Conservation (phyloP, 768 basidiomycete genomes). For the Pleurotus tuoliensis region DNA sequence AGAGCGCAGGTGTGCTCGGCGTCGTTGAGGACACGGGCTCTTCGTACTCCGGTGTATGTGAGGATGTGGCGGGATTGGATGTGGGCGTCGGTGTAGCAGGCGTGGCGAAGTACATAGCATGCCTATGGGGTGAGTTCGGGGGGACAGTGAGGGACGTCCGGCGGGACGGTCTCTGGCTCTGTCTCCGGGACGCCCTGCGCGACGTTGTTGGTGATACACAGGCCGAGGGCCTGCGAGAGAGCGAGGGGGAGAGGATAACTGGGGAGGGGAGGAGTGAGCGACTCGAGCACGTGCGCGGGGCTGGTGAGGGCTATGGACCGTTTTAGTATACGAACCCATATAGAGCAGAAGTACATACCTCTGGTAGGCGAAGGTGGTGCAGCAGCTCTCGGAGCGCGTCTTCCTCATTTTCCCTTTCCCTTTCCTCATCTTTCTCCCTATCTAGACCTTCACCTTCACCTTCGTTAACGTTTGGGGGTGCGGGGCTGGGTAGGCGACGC, state of each 20-base stretch:
- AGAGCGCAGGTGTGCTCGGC: not conserved
- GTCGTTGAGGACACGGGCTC: not conserved
- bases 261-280: not conserved
- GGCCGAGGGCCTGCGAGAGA: not conserved
- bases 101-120: conserved; percentile 1
- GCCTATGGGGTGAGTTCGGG: not conserved
- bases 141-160: not conserved
- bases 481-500: not conserved
- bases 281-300: not conserved
- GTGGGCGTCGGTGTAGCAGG: not conserved
- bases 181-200: not conserved
- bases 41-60: not conserved
- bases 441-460: too few relatives aligned
- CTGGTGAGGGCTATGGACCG: not conserved
- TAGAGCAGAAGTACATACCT: not conserved
- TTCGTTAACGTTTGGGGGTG: too few relatives aligned
- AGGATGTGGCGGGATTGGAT: not conserved
- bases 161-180: not conserved
- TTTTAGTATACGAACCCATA: not conserved
- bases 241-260: not conserved
- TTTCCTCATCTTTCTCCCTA: too few relatives aligned
- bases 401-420: not conserved
- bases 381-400: not conserved
- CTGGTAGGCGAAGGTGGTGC: not conserved
- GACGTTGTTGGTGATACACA: not conserved